Evolutionary conservation across 139 green algal species (phyloP).

Genomic region (Mychonastes homosphaera): DNA sequence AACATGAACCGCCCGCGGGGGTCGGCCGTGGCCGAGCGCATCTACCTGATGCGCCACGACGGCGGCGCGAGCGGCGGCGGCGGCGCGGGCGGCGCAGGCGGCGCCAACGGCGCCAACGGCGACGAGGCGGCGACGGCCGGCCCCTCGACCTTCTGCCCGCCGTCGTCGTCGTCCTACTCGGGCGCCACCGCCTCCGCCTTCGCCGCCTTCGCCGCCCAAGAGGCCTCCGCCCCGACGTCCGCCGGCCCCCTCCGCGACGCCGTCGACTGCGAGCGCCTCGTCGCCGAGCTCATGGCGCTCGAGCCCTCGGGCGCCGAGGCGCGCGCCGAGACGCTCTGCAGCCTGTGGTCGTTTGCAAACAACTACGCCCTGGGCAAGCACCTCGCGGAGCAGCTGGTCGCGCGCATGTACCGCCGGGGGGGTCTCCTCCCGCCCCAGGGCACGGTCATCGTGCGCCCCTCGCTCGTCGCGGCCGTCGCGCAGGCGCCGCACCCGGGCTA

Average conservation of each 20-base stretch:
- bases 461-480: background rate
- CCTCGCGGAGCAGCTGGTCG: conserved; percentile 34
- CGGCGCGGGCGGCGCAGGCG: too few species aligned
- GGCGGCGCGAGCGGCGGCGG: too few species aligned
- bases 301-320: background rate
- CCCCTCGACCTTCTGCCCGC: background rate
- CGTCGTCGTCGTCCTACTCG: background rate
- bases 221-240: background rate
- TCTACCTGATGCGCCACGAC: conserved; percentile 6
- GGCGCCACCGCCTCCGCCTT: background rate
- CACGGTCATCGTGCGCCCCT: conserved; percentile 3
- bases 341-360: conserved; percentile 4
- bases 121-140: background rate
- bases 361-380: conserved; percentile 13
- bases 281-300: conserved; percentile 4
- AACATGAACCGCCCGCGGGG: conserved; percentile 12
- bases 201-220: background rate
- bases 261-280: background rate
- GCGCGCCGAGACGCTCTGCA: background rate
- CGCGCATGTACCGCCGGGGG: background rate
- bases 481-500: conserved; percentile 3
- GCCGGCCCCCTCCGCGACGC: too few species aligned
- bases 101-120: too few species aligned
- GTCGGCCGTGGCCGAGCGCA: conserved; percentile 8
- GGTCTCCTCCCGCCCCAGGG: background rate